phyloP scores from a whole-genome alignment of 1,139 yeast species.

The Geotrichum armillariae region DNA sequence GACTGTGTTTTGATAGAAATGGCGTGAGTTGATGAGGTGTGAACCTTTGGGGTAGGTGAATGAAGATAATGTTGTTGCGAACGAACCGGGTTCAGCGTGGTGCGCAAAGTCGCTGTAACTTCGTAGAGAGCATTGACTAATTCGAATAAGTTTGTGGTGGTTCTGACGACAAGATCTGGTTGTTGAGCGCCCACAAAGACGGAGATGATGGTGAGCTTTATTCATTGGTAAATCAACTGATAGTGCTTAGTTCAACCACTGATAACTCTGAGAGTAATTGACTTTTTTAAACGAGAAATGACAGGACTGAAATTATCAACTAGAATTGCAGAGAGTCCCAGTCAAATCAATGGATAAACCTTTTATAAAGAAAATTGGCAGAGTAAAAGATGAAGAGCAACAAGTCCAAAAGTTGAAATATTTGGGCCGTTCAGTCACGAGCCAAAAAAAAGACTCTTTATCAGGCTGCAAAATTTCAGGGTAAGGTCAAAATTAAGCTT shows the following conservation, averaged over 20 bases:
- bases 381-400: too few relatives aligned
- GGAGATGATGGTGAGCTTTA: neutral
- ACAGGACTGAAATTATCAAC: too few relatives aligned
- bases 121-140: too few relatives aligned
- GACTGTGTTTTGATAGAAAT: constrained; percentile 82
- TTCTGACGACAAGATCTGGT: neutral
- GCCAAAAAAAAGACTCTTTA: too few relatives aligned
- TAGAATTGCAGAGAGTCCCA: too few relatives aligned
- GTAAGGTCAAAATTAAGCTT: too few relatives aligned
- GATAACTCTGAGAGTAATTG: neutral
- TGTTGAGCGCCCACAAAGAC: neutral
- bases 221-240: neutral
- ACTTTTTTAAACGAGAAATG: too few relatives aligned
- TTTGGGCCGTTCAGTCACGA: too few relatives aligned
- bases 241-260: neutral
- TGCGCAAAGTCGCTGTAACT: constrained; percentile 21
- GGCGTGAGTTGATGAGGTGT: constrained; percentile 48
- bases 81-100: constrained; percentile 22
- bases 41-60: constrained; percentile 39
- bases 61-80: constrained; percentile 12
- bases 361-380: too few relatives aligned
- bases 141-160: neutral
- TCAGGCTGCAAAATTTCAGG: too few relatives aligned
- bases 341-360: too few relatives aligned
- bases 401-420: too few relatives aligned